A percentile compares a stretch with the other conserved stretches of the same genome.
Conservation (phyloP, 2,329 filamentous ascomycete species). For the Diaporthe nobilis region DNA sequence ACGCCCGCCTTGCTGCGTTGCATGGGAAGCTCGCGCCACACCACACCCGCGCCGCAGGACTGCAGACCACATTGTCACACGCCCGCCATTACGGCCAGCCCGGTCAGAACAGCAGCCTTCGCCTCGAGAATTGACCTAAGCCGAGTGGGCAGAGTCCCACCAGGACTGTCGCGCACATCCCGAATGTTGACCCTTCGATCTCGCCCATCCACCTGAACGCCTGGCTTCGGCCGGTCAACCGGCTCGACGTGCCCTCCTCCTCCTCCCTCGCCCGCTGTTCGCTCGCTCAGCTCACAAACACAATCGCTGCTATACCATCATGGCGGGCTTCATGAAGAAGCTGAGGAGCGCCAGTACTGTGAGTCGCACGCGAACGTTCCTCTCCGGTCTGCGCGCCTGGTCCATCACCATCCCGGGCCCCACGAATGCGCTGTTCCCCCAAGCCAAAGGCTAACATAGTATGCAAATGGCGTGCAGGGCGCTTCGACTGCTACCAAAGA, state of each 20-base stretch:
- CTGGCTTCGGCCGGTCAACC: conserved; percentile 38
- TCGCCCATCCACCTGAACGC: conserved; percentile 37
- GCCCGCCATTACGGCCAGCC: conserved; percentile 22
- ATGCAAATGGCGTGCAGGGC: conserved; percentile 52
- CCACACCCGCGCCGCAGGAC: conserved; percentile 24
- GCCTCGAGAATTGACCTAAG: background rate
- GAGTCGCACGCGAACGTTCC: conserved; percentile 52
- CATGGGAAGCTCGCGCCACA: conserved; percentile 25
- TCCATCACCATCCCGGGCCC: conserved; percentile 22
- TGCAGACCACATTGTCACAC: conserved; percentile 24
- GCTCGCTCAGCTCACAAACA: conserved; percentile 13
- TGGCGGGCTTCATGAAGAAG: conserved; percentile 73
- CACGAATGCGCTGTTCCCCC: conserved; percentile 34
- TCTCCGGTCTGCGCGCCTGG: conserved; percentile 24
- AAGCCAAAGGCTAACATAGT: background rate
- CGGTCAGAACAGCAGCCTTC: conserved; percentile 2
- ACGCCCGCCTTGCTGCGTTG: conserved; percentile 19
- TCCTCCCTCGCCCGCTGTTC: background rate
- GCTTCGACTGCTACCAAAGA: conserved; percentile 60
- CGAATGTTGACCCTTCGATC: conserved; percentile 40
- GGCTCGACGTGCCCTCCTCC: conserved; percentile 36
- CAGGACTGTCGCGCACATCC: conserved; percentile 35
- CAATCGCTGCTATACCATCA: conserved; percentile 47
- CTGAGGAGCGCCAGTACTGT: conserved; percentile 70
- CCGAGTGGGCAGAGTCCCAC: conserved; percentile 30